Conservation (phyloP, 2,329 filamentous ascomycete species). For the Lecanosticta acicola region DNA sequence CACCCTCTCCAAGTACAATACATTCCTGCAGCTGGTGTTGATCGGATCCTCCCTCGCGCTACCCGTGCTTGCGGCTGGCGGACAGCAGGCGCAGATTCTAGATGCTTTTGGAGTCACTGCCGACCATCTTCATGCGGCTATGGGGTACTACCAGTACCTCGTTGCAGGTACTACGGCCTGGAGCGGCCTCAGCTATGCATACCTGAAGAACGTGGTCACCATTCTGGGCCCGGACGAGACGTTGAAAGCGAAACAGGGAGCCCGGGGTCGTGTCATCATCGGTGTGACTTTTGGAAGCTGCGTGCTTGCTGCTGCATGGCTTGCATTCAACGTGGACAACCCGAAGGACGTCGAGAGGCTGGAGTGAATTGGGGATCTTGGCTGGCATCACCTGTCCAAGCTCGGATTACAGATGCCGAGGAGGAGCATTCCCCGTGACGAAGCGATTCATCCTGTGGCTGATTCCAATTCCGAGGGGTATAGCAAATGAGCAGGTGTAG, state of each 20-base stretch:
- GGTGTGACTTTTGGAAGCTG: conserved; percentile 43
- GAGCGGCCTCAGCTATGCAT: conserved; percentile 90
- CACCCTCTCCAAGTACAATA: conserved; percentile 83
- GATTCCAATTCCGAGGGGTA: too few species aligned
- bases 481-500: too few species aligned
- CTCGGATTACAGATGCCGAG: too few species aligned
- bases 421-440: too few species aligned
- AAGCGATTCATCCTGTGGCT: too few species aligned
- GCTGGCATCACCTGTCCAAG: too few species aligned
- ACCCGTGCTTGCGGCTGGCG: conserved; percentile 54
- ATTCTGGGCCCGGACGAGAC: conserved; percentile 57
- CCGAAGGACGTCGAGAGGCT: conserved; percentile 1
- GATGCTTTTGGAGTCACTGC: conserved; percentile 18
- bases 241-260: conserved; percentile 45
- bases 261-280: conserved; percentile 44
- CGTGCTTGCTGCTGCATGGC: conserved; percentile 36
- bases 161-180: conserved; percentile 87
- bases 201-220: conserved; percentile 83
- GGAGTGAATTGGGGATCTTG: too few species aligned
- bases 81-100: conserved; percentile 22
- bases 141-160: conserved; percentile 57
- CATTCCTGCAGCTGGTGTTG: conserved; percentile 79
- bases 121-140: conserved; percentile 32
- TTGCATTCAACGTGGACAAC: conserved; percentile 20
- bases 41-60: conserved; percentile 79